These are phyloP conservation scores for Trichoderma oligosporum DNA, from an alignment of 2,329 filamentous ascomycete species.

Conservation along the genomic window DNA sequence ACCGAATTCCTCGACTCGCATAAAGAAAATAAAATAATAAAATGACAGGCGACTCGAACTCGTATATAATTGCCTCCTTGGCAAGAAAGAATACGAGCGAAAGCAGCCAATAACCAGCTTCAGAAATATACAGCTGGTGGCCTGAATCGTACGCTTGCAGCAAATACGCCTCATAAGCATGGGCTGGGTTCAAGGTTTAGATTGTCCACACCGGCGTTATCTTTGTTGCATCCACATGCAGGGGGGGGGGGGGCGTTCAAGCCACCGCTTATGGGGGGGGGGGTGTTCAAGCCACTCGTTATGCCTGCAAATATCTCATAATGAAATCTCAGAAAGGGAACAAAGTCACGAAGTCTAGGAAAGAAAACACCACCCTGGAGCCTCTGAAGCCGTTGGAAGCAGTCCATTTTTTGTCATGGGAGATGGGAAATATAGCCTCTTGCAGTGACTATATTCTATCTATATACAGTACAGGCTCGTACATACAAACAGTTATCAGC, in stretches of 20 bases:
- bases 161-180: background rate
- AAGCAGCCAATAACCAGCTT: background rate
- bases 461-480: no score
- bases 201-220: background rate
- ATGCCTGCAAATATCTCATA: background rate
- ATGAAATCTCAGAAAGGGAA: no score
- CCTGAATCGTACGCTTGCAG: constrained; percentile 15
- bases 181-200: constrained; percentile 8
- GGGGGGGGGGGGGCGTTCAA: background rate
- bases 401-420: background rate
- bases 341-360: no score
- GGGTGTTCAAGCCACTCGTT: no score
- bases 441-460: no score
- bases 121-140: background rate
- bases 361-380: no score
- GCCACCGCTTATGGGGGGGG: no score
- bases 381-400: no score
- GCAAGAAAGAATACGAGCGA: background rate
- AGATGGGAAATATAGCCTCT: background rate
- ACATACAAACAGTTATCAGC: no score
- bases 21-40: background rate
- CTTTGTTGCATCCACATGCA: constrained; percentile 5
- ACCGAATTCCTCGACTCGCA: background rate
- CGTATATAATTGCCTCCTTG: background rate
- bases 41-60: constrained; percentile 3